A percentile compares a stretch with the other conserved stretches of the same genome.
phyloP scores from a whole-genome alignment of 2,329 filamentous ascomycete species.

The Fusarium circinatum region DNA sequence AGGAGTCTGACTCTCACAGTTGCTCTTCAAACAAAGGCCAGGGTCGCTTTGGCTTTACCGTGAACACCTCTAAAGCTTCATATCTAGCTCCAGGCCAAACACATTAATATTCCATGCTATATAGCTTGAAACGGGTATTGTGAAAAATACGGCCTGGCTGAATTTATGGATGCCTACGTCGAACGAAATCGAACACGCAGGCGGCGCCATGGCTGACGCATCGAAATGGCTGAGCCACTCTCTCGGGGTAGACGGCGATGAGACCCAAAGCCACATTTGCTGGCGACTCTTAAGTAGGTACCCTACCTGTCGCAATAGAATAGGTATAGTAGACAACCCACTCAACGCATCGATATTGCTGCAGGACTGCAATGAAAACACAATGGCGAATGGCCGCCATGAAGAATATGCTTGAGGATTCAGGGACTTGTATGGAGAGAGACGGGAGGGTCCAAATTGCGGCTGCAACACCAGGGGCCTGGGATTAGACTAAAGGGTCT shows the following conservation, averaged over 20 bases:
- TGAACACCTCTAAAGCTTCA: not conserved
- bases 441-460: slow-evolving; percentile 22
- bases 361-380: not conserved
- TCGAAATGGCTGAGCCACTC: slow-evolving; percentile 40
- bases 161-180: not conserved
- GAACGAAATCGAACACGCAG: slow-evolving; percentile 27
- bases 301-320: not conserved
- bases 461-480: slow-evolving; percentile 26
- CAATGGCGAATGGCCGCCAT: not conserved
- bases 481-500: slow-evolving; percentile 24
- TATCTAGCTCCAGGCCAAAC: slow-evolving; percentile 7
- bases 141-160: slow-evolving; percentile 8
- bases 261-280: not conserved
- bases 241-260: not conserved
- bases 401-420: slow-evolving; percentile 7
- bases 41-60: slow-evolving; percentile 5
- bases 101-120: not conserved
- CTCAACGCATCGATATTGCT: not conserved
- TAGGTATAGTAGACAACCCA: not conserved
- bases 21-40: not conserved
- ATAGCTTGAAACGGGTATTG: slow-evolving; percentile 6
- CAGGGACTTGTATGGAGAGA: slow-evolving; percentile 23
- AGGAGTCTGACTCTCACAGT: not conserved
- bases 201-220: slow-evolving; percentile 43
- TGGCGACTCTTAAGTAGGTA: not conserved